These are phyloP conservation scores for Phoenix dactylifera DNA, from an alignment of 176 grass and related monocot genomes.

Conservation along the genomic window DNA sequence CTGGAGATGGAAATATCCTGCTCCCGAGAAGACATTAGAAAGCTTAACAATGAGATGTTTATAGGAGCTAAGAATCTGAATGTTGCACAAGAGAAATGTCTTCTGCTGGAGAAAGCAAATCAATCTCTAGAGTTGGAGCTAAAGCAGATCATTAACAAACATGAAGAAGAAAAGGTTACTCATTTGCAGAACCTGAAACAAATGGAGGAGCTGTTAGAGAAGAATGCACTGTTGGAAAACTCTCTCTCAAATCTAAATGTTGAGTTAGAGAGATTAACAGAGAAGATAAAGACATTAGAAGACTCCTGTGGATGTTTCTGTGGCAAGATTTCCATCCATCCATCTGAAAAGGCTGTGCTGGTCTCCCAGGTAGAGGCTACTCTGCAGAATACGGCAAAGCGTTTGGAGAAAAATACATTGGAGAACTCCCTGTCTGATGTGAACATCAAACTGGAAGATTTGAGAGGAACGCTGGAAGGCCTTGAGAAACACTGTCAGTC, in stretches of 20 bases:
- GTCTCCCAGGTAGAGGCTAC: slow-evolving; percentile 42
- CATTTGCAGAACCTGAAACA: slow-evolving; percentile 73
- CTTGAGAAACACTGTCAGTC: slow-evolving; percentile 41
- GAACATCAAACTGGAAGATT: slow-evolving; percentile 46
- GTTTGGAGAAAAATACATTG: slow-evolving; percentile 60
- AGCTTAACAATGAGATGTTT: slow-evolving; percentile 72
- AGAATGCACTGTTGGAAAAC: slow-evolving; percentile 54
- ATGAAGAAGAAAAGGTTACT: slow-evolving; percentile 42
- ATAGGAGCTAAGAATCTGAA: slow-evolving; percentile 38
- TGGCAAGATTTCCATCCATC: slow-evolving; percentile 33
- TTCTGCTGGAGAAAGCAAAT: slow-evolving; percentile 53
- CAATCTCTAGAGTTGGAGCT: slow-evolving; percentile 51
- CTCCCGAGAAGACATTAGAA: slow-evolving; percentile 72
- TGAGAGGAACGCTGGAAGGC: slow-evolving; percentile 51
- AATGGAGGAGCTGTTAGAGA: slow-evolving; percentile 54
- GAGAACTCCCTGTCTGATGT: slow-evolving; percentile 71
- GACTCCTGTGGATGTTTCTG: slow-evolving; percentile 48
- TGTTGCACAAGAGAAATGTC: slow-evolving; percentile 40
- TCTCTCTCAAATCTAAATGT: slow-evolving; percentile 44
- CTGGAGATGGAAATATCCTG: slow-evolving; percentile 60
- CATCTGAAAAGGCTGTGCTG: slow-evolving; percentile 44
- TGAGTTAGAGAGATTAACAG: slow-evolving; percentile 48
- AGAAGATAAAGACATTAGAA: slow-evolving; percentile 45
- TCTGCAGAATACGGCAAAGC: slow-evolving; percentile 63
- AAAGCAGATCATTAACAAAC: slow-evolving; percentile 23